Conservation (phyloP, 257 asterid genomes). For the Thymus mandschuricus region DNA sequence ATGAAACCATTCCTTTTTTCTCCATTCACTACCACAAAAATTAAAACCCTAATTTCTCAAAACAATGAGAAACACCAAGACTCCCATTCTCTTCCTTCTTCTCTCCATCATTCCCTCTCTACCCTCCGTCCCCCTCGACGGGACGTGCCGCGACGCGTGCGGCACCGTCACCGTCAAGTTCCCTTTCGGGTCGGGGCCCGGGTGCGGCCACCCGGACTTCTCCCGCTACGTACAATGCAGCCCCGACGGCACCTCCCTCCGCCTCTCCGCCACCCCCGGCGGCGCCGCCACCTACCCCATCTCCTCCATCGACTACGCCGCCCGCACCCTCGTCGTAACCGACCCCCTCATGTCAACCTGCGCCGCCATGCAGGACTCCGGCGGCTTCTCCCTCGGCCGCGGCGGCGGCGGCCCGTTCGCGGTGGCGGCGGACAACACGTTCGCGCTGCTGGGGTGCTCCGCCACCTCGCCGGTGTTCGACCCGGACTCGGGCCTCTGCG, state of each 20-base stretch:
- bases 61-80: conserved; percentile 27
- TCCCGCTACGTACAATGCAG: conserved; percentile 49
- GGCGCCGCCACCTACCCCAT: conserved; percentile 48
- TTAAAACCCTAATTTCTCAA: neutral
- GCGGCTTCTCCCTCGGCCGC: conserved; percentile 51
- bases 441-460: conserved; percentile 71
- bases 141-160: conserved; percentile 53
- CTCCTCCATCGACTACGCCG: conserved; percentile 59
- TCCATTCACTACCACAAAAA: neutral
- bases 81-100: conserved; percentile 23
- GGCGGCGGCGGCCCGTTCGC: conserved; percentile 45
- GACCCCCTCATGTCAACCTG: conserved; percentile 84
- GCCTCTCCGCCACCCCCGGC: conserved; percentile 42
- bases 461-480: conserved; percentile 67
- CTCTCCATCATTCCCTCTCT: conserved; percentile 25
- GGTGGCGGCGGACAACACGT: conserved; percentile 44
- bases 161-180: conserved; percentile 51
- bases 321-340: conserved; percentile 39
- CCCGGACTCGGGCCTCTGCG: conserved; percentile 52
- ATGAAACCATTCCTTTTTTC: neutral
- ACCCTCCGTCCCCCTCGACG: conserved; percentile 47
- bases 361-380: conserved; percentile 74
- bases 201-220: conserved; percentile 69
- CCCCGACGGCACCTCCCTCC: conserved; percentile 39
- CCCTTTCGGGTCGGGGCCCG: conserved; percentile 66